These are phyloP conservation scores for Metarhizium rileyi DNA, from an alignment of 2,329 filamentous ascomycete species.

Conservation along the genomic window DNA sequence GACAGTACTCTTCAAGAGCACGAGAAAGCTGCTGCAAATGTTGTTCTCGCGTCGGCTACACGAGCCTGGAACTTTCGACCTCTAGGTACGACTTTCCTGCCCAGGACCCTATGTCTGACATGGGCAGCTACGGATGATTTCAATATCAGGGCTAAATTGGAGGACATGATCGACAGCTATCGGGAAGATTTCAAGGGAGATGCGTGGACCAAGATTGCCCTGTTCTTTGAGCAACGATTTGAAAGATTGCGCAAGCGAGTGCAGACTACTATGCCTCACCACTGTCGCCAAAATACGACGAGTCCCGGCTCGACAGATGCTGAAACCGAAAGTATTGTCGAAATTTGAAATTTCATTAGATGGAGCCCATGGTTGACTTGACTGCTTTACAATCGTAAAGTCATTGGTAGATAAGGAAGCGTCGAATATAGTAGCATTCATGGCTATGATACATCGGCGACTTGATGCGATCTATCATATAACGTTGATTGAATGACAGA, in stretches of 20 bases:
- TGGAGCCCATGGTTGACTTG: too few relatives aligned
- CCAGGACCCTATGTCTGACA: constrained; percentile 4
- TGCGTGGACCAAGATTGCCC: constrained; percentile 3
- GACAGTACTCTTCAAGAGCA: neutral
- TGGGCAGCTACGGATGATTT: constrained; percentile 6
- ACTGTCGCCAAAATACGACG: neutral
- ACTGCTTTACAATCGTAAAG: neutral
- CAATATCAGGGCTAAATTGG: neutral
- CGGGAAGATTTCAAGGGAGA: constrained; percentile 6
- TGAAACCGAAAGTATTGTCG: neutral
- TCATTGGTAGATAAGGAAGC: neutral
- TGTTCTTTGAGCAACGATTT: constrained; percentile 4
- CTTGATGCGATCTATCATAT: too few relatives aligned
- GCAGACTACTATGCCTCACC: neutral
- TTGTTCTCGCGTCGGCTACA: constrained; percentile 1
- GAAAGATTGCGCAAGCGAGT: constrained; percentile 1
- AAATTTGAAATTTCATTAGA: neutral
- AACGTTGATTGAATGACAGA: too few relatives aligned
- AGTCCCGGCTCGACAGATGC: constrained; percentile 2
- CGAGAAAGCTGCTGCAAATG: neutral
- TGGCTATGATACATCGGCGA: too few relatives aligned
- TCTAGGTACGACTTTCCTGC: constrained; percentile 5
- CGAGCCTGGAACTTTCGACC: constrained; percentile 7
- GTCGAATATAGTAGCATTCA: too few relatives aligned
- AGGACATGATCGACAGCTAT: constrained; percentile 5